These are phyloP conservation scores for Periconia digitata DNA, from an alignment of 2,329 filamentous ascomycete genomes.

Conservation along the genomic window DNA sequence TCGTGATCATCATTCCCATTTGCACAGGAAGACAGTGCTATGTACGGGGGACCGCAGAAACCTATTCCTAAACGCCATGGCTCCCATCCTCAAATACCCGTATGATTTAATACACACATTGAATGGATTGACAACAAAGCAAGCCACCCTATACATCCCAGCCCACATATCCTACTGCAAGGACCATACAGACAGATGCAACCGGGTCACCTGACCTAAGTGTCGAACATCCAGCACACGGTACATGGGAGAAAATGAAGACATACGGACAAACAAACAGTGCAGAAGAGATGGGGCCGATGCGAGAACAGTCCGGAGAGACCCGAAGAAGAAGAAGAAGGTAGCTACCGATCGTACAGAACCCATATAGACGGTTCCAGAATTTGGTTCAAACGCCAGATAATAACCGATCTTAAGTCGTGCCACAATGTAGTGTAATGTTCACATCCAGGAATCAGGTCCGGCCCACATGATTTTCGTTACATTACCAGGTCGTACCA, in stretches of 20 bases:
- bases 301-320: background rate
- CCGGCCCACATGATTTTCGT: slow-evolving; percentile 11
- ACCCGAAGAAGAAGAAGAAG: background rate
- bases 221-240: background rate
- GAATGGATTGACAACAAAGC: background rate
- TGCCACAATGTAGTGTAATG: slow-evolving; percentile 2
- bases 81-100: background rate
- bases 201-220: background rate
- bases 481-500: slow-evolving; percentile 15
- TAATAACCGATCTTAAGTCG: slow-evolving; percentile 3
- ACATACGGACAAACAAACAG: background rate
- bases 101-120: background rate
- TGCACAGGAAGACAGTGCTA: too few relatives aligned
- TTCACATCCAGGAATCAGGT: slow-evolving; percentile 11
- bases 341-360: background rate
- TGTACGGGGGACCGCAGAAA: too few relatives aligned
- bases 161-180: background rate
- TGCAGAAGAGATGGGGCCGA: too few relatives aligned
- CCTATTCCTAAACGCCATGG: background rate
- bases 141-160: background rate
- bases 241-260: background rate
- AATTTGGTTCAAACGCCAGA: slow-evolving; percentile 7
- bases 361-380: slow-evolving; percentile 1
- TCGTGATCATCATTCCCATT: too few relatives aligned
- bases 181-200: background rate